A percentile compares a stretch with the other conserved stretches of the same genome.
Conservation (phyloP, 2,329 filamentous ascomycete genomes). For the Aspergillus sojae region DNA sequence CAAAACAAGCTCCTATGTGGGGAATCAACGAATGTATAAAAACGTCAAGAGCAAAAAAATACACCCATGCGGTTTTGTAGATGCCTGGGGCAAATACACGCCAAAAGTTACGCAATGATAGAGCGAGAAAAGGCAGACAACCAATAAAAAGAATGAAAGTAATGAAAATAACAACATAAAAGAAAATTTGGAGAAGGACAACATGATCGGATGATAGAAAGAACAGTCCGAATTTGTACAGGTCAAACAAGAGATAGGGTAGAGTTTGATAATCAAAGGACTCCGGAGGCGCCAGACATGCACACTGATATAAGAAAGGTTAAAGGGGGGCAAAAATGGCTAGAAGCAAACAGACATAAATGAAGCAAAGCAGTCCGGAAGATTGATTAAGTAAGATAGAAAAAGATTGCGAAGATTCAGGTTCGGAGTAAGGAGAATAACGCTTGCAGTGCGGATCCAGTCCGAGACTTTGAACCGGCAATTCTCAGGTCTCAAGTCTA, state of each 20-base stretch:
- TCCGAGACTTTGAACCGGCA: slow-evolving; percentile 15
- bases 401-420: background rate
- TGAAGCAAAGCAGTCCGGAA: background rate
- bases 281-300: slow-evolving; percentile 32
- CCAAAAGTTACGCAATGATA: slow-evolving; percentile 13
- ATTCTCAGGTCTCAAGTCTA: background rate
- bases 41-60: slow-evolving; percentile 9
- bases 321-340: background rate
- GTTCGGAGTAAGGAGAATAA: slow-evolving; percentile 12
- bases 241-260: slow-evolving; percentile 15
- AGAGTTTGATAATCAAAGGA: slow-evolving; percentile 20
- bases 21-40: slow-evolving; percentile 13
- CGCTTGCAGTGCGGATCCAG: slow-evolving; percentile 23
- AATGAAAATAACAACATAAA: background rate
- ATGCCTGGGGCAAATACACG: slow-evolving; percentile 13
- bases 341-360: slow-evolving; percentile 5
- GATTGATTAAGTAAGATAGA: background rate
- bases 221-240: slow-evolving; percentile 19
- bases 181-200: slow-evolving; percentile 8
- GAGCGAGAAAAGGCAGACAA: background rate
- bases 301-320: slow-evolving; percentile 18
- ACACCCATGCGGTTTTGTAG: slow-evolving; percentile 17
- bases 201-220: slow-evolving; percentile 19
- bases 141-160: slow-evolving; percentile 5
- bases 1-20: slow-evolving; percentile 17